Conservation (phyloP, 768 basidiomycete species). For the Phanerodontia chrysosporium region DNA sequence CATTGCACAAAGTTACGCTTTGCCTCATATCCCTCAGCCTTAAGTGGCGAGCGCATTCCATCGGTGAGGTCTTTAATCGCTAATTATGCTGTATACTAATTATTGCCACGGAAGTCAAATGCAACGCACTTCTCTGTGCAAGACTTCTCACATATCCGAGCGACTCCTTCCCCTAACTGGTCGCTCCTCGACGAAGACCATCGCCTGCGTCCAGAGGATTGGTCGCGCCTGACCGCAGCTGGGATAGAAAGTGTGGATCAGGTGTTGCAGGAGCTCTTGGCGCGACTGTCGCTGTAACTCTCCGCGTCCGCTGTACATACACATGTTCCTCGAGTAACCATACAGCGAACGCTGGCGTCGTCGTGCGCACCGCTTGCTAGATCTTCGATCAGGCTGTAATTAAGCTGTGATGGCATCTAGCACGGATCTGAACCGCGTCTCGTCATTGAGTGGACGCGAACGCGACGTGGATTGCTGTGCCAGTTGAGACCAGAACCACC, state of each 20-base stretch:
- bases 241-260: background rate
- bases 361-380: too few relatives aligned
- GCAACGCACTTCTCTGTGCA: conserved; percentile 52
- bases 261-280: background rate
- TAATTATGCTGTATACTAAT: background rate
- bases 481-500: background rate
- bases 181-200: conserved; percentile 19
- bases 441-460: background rate
- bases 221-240: background rate
- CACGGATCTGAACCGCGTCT: too few relatives aligned
- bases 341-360: too few relatives aligned
- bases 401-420: too few relatives aligned
- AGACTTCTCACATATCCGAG: conserved; percentile 82
- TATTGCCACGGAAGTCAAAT: conserved; percentile 7
- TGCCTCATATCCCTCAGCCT: conserved; percentile 47
- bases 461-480: background rate
- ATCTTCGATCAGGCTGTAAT: too few relatives aligned
- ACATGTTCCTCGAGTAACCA: too few relatives aligned
- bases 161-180: conserved; percentile 81
- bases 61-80: background rate
- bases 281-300: background rate
- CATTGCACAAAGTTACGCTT: conserved; percentile 63
- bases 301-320: background rate
- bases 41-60: background rate
- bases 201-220: background rate